A percentile compares a stretch with the other conserved stretches of the same genome.
phyloP scores from a whole-genome alignment of 75 land plant genomes.

The Cryptomeria japonica region DNA sequence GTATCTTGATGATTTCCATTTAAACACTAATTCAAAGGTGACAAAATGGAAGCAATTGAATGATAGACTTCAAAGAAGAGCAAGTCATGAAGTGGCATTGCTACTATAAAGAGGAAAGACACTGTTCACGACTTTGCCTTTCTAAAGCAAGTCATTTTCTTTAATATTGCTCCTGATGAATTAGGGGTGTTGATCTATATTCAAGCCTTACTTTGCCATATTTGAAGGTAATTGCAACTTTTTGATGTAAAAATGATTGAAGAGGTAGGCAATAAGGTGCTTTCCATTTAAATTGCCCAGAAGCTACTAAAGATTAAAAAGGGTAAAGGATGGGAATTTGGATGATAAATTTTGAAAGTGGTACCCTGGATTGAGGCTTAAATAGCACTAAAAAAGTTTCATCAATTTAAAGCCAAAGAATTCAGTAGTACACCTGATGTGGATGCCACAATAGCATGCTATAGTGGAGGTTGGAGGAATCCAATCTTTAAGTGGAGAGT shows the following conservation, averaged over 20 bases:
- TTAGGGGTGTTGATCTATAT: not conserved
- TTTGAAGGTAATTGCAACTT: not conserved
- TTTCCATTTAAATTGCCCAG: not conserved
- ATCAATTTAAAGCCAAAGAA: not conserved
- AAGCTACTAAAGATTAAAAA: not conserved
- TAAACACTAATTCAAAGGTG: not conserved
- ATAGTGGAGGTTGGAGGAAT: not conserved
- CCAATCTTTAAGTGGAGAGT: not conserved
- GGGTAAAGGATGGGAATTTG: not conserved
- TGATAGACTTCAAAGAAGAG: not conserved
- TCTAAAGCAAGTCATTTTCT: not conserved
- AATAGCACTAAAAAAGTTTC: not conserved
- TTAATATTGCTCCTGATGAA: not conserved
- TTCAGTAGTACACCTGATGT: not conserved
- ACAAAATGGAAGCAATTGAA: not conserved
- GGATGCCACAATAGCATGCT: not conserved
- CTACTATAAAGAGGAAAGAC: not conserved
- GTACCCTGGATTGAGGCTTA: not conserved
- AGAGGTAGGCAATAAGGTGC: not conserved
- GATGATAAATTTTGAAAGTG: not conserved
- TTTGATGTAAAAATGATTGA: not conserved
- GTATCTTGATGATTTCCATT: not conserved
- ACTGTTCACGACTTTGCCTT: not conserved
- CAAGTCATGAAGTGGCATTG: not conserved
- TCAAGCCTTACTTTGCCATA: too few species aligned